Evolutionary conservation across 2,329 filamentous ascomycete genomes (phyloP).

Genomic region (Alternaria rosae): DNA sequence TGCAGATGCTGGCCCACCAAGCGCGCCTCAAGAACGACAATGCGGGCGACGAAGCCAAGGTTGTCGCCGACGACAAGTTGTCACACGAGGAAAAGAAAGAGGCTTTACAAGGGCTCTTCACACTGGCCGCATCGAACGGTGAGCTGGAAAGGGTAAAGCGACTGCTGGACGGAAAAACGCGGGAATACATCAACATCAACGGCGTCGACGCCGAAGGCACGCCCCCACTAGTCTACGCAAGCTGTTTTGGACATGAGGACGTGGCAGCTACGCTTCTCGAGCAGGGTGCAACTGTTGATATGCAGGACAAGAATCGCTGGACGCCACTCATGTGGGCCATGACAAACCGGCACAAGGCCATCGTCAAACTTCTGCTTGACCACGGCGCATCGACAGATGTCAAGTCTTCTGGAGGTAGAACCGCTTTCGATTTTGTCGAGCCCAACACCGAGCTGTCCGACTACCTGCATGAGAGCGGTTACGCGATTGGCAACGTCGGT

Average conservation of each 20-base stretch:
- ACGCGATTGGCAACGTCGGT: slow-evolving; percentile 82
- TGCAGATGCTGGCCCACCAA: slow-evolving; percentile 96
- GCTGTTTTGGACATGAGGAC: slow-evolving; percentile 94
- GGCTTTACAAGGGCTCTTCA: slow-evolving; percentile 84
- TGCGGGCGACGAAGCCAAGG: slow-evolving; percentile 76
- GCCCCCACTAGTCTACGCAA: slow-evolving; percentile 95
- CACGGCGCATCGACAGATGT: slow-evolving; percentile 95
- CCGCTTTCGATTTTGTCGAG: slow-evolving; percentile 93
- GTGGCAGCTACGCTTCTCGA: slow-evolving; percentile 85
- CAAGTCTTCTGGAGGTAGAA: slow-evolving; percentile 91
- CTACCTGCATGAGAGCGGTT: slow-evolving; percentile 93
- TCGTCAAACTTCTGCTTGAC: slow-evolving; percentile 90
- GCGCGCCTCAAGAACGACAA: slow-evolving; percentile 80
- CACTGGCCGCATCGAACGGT: slow-evolving; percentile 96
- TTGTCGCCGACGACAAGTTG: slow-evolving; percentile 77
- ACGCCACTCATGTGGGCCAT: slow-evolving; percentile 99
- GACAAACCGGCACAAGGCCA: slow-evolving; percentile 96
- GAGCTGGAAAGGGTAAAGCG: slow-evolving; percentile 82
- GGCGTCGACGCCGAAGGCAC: slow-evolving; percentile 92
- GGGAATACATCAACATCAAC: slow-evolving; percentile 81
- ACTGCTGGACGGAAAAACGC: slow-evolving; percentile 77
- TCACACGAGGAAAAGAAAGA: slow-evolving; percentile 79
- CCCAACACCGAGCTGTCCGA: slow-evolving; percentile 96
- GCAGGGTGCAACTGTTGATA: slow-evolving; percentile 87
- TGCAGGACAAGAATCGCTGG: slow-evolving; percentile 96